Conservation (phyloP, 225 moss, liverwort and hornwort genomes). For the Bryum argenteum region DNA sequence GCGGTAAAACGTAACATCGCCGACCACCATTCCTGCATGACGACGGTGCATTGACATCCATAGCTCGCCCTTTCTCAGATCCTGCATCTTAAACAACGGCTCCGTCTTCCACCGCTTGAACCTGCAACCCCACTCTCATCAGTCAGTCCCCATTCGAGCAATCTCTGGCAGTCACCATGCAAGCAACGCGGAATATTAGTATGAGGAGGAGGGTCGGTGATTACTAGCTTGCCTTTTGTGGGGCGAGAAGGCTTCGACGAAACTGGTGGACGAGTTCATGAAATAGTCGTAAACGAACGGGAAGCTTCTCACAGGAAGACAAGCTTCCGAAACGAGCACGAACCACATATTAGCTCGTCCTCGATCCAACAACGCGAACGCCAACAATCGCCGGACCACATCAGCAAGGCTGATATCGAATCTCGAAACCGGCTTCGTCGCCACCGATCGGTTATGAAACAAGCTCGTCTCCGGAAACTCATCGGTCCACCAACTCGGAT, state of each 20-base stretch:
- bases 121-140: slow-evolving; percentile 16
- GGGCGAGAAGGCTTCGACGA: slow-evolving; percentile 48
- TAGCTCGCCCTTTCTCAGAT: slow-evolving; percentile 54
- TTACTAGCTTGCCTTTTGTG: not conserved
- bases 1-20: slow-evolving; percentile 50
- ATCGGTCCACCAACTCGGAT: slow-evolving; percentile 49
- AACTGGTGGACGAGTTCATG: slow-evolving; percentile 54
- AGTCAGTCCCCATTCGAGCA: not conserved
- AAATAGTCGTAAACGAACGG: slow-evolving; percentile 46
- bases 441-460: slow-evolving; percentile 30
- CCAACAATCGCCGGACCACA: slow-evolving; percentile 52
- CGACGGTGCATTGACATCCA: slow-evolving; percentile 64
- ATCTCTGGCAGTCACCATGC: too few relatives aligned
- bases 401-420: slow-evolving; percentile 53
- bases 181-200: not conserved
- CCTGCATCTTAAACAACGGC: slow-evolving; percentile 33
- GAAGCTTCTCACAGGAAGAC: slow-evolving; percentile 50
- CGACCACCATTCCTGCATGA: slow-evolving; percentile 66
- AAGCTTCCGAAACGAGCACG: slow-evolving; percentile 48
- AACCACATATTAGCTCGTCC: slow-evolving; percentile 52
- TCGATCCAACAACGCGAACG: slow-evolving; percentile 46
- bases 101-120: slow-evolving; percentile 41
- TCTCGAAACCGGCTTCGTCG: slow-evolving; percentile 34
- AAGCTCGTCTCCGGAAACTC: slow-evolving; percentile 26
- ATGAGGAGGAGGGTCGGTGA: not conserved